phyloP scores from a whole-genome alignment of 768 basidiomycete species.

The Solioccasus polychromus region DNA sequence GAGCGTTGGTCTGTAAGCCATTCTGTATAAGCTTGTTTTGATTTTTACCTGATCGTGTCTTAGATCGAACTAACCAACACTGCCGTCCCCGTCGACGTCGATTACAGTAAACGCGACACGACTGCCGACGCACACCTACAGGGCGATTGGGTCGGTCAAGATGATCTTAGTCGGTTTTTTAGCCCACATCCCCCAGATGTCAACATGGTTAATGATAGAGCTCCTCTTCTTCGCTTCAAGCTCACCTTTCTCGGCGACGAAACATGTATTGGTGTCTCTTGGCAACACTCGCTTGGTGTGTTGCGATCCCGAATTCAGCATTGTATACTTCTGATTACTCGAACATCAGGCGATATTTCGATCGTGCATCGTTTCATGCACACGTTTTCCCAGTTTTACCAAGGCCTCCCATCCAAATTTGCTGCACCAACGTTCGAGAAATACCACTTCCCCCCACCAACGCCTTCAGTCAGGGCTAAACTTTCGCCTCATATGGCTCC shows the following conservation, averaged over 20 bases:
- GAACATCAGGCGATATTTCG: slow-evolving; percentile 20
- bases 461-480: slow-evolving; percentile 5
- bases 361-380: slow-evolving; percentile 25
- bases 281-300: slow-evolving; percentile 31
- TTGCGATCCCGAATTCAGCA: not conserved
- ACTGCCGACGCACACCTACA: slow-evolving; percentile 1
- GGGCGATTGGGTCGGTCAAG: slow-evolving; percentile 17
- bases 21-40: not conserved
- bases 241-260: slow-evolving; percentile 16
- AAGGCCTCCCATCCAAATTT: slow-evolving; percentile 6
- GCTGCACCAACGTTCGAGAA: slow-evolving; percentile 20
- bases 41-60: not conserved
- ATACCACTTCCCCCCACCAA: slow-evolving; percentile 11
- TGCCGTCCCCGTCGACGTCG: slow-evolving; percentile 8
- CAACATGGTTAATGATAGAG: not conserved
- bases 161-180: slow-evolving; percentile 7
- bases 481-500: slow-evolving; percentile 20
- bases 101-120: slow-evolving; percentile 1
- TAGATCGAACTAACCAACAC: slow-evolving; percentile 15
- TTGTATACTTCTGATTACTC: not conserved
- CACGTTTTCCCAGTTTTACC: slow-evolving; percentile 24
- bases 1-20: slow-evolving; percentile 15
- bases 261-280: slow-evolving; percentile 26
- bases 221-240: slow-evolving; percentile 21
- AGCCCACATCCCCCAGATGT: not conserved